Conservation (phyloP, 1,284 basidiomycete genomes). For the Cystobasidium slooffiae region DNA sequence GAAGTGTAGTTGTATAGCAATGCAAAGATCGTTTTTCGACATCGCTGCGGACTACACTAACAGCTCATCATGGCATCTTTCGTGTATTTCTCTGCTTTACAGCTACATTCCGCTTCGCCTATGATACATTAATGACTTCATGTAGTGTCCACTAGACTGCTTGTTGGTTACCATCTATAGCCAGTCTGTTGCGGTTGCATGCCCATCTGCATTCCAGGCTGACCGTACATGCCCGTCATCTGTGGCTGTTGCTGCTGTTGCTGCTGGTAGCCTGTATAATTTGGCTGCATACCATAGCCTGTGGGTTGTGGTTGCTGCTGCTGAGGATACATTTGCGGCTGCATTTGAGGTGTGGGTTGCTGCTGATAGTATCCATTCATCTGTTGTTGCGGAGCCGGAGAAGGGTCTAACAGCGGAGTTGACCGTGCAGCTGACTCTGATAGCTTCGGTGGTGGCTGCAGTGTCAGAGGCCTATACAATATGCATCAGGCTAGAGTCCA, state of each 20-base stretch:
- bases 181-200: slow-evolving; percentile 24
- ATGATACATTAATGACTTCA: no score
- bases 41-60: no score
- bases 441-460: slow-evolving; percentile 40
- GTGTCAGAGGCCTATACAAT: slow-evolving; percentile 28
- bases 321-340: slow-evolving; percentile 29
- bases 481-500: neutral
- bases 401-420: slow-evolving; percentile 3
- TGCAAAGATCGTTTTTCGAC: no score
- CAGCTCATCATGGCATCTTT: no score
- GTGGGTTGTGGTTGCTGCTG: slow-evolving; percentile 30
- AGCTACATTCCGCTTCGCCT: slow-evolving; percentile 3
- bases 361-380: slow-evolving; percentile 20
- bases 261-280: slow-evolving; percentile 25
- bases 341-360: slow-evolving; percentile 12
- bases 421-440: slow-evolving; percentile 10
- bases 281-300: slow-evolving; percentile 25
- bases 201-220: slow-evolving; percentile 21
- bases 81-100: neutral
- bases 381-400: slow-evolving; percentile 23
- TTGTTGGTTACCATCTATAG: slow-evolving; percentile 13
- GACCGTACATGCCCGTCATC: slow-evolving; percentile 35
- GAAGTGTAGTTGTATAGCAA: no score
- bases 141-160: no score
- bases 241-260: slow-evolving; percentile 38